Percentiles rank a stretch among this genome's conserved stretches.
These are phyloP conservation scores for Suillus decipiens DNA, from an alignment of 768 basidiomycete species.

Conservation along the genomic window DNA sequence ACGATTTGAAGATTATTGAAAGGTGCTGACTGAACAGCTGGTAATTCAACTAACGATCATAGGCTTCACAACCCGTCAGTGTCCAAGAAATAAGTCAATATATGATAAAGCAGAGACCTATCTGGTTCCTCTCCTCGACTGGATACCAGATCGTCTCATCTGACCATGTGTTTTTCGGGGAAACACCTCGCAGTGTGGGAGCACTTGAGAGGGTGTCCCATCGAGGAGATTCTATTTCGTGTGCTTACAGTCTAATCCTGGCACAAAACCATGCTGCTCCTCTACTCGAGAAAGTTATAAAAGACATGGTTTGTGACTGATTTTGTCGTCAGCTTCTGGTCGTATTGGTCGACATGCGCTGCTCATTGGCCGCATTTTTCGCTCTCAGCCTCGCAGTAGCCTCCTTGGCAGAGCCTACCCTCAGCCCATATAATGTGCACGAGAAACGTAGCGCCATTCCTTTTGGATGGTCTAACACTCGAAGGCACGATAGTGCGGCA, in stretches of 20 bases:
- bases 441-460: constrained; percentile 40
- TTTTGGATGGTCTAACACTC: constrained; percentile 38
- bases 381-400: constrained; percentile 20
- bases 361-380: constrained; percentile 18
- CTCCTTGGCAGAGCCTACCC: constrained; percentile 18
- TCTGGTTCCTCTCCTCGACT: not conserved
- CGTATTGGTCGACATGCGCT: constrained; percentile 10
- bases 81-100: not conserved
- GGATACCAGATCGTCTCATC: not conserved
- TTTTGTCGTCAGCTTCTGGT: not conserved
- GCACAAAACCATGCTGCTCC: constrained; percentile 15
- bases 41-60: not conserved
- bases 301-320: constrained; percentile 10
- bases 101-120: not conserved
- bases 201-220: constrained; percentile 28
- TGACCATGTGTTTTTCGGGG: not conserved
- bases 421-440: constrained; percentile 35
- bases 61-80: not conserved
- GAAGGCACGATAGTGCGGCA: constrained; percentile 35
- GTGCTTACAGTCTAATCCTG: constrained; percentile 35
- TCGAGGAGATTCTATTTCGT: constrained; percentile 53
- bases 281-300: constrained; percentile 8
- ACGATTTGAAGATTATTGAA: not conserved
- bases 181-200: constrained; percentile 6
- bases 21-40: not conserved